phyloP scores from a whole-genome alignment of 2,329 filamentous ascomycete genomes.

The Talaromyces rugulosus region DNA sequence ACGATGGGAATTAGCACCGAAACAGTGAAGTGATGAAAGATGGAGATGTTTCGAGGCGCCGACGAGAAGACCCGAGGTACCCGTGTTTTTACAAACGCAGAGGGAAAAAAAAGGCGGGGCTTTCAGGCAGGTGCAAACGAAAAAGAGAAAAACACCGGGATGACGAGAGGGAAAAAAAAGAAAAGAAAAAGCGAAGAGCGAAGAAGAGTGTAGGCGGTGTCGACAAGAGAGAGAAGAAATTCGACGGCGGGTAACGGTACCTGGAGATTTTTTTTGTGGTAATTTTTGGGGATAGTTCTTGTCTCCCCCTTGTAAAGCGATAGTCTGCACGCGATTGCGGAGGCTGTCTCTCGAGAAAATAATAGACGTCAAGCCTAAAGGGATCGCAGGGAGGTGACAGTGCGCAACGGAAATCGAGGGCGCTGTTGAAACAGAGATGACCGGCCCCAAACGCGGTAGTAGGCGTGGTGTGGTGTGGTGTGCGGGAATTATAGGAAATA shows the following conservation, averaged over 20 bases:
- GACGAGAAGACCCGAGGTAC: not conserved
- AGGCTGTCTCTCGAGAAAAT: not conserved
- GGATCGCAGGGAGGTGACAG: not conserved
- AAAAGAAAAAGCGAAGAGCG: not conserved
- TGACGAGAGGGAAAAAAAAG: not conserved
- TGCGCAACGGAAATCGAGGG: not conserved
- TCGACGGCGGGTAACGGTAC: not conserved
- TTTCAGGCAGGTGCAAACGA: not conserved
- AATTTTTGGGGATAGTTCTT: conserved; percentile 4
- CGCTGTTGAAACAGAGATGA: not conserved
- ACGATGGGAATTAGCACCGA: not conserved
- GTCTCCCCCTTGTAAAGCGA: conserved; percentile 19
- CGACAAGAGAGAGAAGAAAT: not conserved
- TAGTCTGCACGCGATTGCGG: conserved; percentile 20
- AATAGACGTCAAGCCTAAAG: not conserved
- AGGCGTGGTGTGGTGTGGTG: conserved; percentile 3
- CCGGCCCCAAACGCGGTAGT: conserved; percentile 2
- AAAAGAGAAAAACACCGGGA: not conserved
- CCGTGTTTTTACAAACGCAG: not conserved
- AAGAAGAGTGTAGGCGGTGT: not conserved
- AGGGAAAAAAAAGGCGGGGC: not conserved
- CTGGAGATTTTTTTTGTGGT: not conserved
- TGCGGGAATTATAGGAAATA: conserved; percentile 5
- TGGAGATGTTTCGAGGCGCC: not conserved
- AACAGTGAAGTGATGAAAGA: not conserved